These are phyloP conservation scores for Fomes fomentarius DNA, from an alignment of 1,284 basidiomycete species.

Conservation along the genomic window DNA sequence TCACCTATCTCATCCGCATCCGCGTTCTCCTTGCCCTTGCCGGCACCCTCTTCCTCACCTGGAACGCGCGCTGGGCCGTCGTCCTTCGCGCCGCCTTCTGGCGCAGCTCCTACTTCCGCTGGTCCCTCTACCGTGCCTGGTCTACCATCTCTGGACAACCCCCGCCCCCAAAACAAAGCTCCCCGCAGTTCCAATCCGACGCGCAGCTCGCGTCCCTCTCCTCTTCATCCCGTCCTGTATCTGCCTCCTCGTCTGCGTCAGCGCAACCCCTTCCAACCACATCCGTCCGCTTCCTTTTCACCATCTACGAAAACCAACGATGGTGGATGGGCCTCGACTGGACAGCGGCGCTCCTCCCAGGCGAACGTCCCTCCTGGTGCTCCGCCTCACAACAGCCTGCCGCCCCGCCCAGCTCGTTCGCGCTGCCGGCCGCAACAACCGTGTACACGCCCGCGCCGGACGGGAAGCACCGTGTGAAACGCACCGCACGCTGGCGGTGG, in stretches of 20 bases:
- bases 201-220: constrained; percentile 35
- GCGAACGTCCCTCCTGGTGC: constrained; percentile 91
- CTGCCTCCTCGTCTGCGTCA: neutral
- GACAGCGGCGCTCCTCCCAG: constrained; percentile 90
- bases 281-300: constrained; percentile 79
- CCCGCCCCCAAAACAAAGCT: constrained; percentile 40
- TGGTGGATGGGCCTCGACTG: constrained; percentile 94
- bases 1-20: constrained; percentile 59
- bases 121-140: constrained; percentile 52
- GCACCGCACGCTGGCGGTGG: constrained; percentile 84
- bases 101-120: constrained; percentile 70
- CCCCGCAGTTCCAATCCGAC: constrained; percentile 28
- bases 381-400: constrained; percentile 58
- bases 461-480: constrained; percentile 58
- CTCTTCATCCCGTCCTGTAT: neutral
- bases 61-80: constrained; percentile 66
- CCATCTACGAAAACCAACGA: constrained; percentile 91
- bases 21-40: constrained; percentile 59
- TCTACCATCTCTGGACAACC: constrained; percentile 56
- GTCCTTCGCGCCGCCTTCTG: constrained; percentile 56
- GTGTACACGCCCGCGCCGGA: constrained; percentile 56
- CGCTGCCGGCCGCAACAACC: constrained; percentile 53
- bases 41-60: constrained; percentile 62
- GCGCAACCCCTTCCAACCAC: constrained; percentile 20
- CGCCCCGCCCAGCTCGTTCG: constrained; percentile 66